phyloP scores from a whole-genome alignment of 306 rosid genomes.

The Fragaria nilgerrensis region DNA sequence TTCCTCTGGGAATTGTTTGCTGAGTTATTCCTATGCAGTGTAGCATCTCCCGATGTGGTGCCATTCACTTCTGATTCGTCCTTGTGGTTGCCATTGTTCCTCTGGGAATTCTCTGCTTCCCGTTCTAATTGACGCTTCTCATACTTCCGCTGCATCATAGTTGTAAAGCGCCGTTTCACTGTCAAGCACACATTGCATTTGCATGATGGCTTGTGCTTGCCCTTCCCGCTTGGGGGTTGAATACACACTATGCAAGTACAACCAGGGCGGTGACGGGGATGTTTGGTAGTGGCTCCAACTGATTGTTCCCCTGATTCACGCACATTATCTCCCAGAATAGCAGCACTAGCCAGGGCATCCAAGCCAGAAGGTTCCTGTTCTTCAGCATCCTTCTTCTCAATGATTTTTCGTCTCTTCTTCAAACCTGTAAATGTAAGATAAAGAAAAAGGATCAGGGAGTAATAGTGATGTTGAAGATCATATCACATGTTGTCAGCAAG shows the following conservation, averaged over 20 bases:
- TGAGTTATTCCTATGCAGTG: conserved; percentile 26
- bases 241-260: conserved; percentile 94
- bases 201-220: conserved; percentile 81
- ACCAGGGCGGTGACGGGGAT: conserved; percentile 91
- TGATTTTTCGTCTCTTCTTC: conserved; percentile 52
- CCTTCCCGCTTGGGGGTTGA: conserved; percentile 98
- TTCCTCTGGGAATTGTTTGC: conserved; percentile 35
- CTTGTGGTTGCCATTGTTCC: conserved; percentile 28
- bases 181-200: conserved; percentile 92
- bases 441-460: conserved; percentile 16
- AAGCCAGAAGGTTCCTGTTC: conserved; percentile 72
- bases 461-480: not conserved
- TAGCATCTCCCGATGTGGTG: conserved; percentile 29
- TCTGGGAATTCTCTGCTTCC: conserved; percentile 43
- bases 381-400: conserved; percentile 41
- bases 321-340: conserved; percentile 70
- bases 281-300: conserved; percentile 78
- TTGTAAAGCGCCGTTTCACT: conserved; percentile 90
- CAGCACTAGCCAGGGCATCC: conserved; percentile 92
- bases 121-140: conserved; percentile 74
- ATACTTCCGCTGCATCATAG: conserved; percentile 78
- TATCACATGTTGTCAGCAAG: not conserved
- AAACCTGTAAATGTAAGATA: conserved; percentile 42
- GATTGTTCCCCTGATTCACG: conserved; percentile 51
- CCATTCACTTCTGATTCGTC: conserved; percentile 40